Evolutionary conservation across 345 rosid species (phyloP), one percentile per base, ranked within the genome.

Genomic region (Eucalyptus shirleyi): DNA sequence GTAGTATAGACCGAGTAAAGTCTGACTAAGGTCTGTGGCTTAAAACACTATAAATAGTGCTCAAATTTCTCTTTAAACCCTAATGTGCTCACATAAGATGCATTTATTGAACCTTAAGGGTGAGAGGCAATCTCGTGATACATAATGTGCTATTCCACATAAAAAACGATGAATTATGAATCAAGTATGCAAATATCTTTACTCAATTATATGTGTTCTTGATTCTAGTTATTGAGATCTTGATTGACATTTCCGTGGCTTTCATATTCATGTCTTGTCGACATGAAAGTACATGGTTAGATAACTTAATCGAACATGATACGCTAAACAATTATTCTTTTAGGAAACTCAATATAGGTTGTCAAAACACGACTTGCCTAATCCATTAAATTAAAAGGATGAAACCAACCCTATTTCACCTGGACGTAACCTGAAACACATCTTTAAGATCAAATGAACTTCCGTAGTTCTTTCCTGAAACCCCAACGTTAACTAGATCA

Each of bases 11-110:
- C 23, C 9, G 1, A 51, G 21, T 7, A 51, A 51, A 51, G 55
- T 4, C 8, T 17, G 0, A 51, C 21, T 1, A 51, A 0, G 55
- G 55, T 51, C 2, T 3, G 4, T 17, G 55, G 55, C 9, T 51
- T 51, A 51, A 51, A 51, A 51, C 8, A 0, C 1, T 51, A 0
- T 7, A 51, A 17, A 51, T 51, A 17, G 9, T 17, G 4, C 4
- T 51, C 55, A 6, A 51, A 1, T 51, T 51, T 17, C 23, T 17
- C 2, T 1, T 51, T 1, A 0, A 51, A 51, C 23, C 9, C 8
- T 51, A 51, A 51, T 51, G 55, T 51, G 8, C 55, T 51, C 55
- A 51, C 9, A 7, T 17, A 51, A 51, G 21, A 51, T 51, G 2
- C 4, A 0, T 0, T 51, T 51, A 51, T 51, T 51, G 55, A 51